A percentile compares a stretch with the other conserved stretches of the same genome.
Conservation (phyloP, 257 asterid species). For the Striga asiatica region DNA sequence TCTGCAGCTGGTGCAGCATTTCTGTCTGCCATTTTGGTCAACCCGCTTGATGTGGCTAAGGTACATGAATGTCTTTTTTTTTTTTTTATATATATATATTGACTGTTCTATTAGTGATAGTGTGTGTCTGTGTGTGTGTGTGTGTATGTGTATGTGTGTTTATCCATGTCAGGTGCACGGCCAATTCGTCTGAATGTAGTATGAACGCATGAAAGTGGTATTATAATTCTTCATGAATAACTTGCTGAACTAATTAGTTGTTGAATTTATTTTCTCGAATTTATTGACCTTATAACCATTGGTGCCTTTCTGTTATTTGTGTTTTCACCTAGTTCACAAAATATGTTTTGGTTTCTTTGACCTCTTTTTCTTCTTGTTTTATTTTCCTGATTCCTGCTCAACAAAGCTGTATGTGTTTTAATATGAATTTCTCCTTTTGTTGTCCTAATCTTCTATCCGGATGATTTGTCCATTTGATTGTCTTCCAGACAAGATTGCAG, state of each 20-base stretch:
- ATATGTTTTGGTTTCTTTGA: neutral
- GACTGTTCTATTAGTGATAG: neutral
- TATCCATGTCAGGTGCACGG: no score
- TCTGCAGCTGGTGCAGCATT: slow-evolving; percentile 96
- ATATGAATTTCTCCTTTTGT: neutral
- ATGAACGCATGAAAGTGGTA: no score
- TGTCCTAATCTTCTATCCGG: neutral
- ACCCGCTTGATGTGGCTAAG: slow-evolving; percentile 92
- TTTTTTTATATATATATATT: neutral
- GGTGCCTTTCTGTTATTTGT: neutral
- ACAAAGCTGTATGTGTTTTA: neutral
- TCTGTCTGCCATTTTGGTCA: slow-evolving; percentile 74
- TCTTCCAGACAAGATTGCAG: slow-evolving; percentile 77
- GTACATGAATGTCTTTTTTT: slow-evolving; percentile 21
- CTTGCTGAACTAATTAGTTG: no score
- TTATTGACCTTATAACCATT: neutral
- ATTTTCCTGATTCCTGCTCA: slow-evolving; percentile 8
- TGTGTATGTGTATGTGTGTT: no score
- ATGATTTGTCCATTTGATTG: neutral
- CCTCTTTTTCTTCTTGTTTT: neutral
- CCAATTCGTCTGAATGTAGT: no score
- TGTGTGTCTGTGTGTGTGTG: no score
- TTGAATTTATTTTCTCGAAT: neutral
- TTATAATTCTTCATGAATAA: no score
- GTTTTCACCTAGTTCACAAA: neutral